Base-by-base conservation (phyloP, 73 alveolate species). In the Blepharisma japonicum region DNA sequence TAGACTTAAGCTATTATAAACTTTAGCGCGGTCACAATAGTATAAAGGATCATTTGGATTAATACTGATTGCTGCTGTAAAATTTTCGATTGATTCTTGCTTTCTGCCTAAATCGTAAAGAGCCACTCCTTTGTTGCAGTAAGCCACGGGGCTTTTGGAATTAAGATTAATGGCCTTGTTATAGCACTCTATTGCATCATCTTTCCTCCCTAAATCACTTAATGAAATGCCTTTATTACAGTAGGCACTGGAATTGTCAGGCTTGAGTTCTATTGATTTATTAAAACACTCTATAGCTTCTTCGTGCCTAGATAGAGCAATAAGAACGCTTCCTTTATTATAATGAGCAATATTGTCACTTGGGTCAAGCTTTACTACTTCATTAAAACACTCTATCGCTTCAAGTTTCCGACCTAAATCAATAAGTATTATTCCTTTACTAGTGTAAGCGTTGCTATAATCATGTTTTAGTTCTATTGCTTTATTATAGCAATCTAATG, bases 201-300 rank as follows among this genome's bases (percentile, higher is more conserved):
- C 76, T 14, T 8, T 46, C 76, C 11, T 9, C 20, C 14, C 11
- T 18, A 66, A 21, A 66, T 18, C 5, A 32, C 42, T 32, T 32
- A 32, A 3, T 32, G 42, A 32, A 66, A 0, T 0, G 6, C 76
- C 76, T 23, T 38, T 5, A 6, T 66, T 66, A 66, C 21, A 14
- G 45, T 23, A 14, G 14, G 76, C 76, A 66, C 45, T 66, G 6
- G 45, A 18, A 66, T 66, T n/a, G 7, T 66, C 39, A 38, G 76
- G 76, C 39, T 66, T 66, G 25, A 66, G 11, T 18, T 66, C 76
- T 11, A 66, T 14, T 14, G n/a, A 42, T n/a, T 66, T 66, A 38
- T 66, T 18, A 23, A n/a, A 66, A 21, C 76, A 66, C 45, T 66
- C 76, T 1, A 66, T 66, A 0, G 76, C 76, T 66, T 66, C 45